Evolutionary conservation across 1,139 yeast genomes (phyloP).

Genomic region (Candida sp.): DNA sequence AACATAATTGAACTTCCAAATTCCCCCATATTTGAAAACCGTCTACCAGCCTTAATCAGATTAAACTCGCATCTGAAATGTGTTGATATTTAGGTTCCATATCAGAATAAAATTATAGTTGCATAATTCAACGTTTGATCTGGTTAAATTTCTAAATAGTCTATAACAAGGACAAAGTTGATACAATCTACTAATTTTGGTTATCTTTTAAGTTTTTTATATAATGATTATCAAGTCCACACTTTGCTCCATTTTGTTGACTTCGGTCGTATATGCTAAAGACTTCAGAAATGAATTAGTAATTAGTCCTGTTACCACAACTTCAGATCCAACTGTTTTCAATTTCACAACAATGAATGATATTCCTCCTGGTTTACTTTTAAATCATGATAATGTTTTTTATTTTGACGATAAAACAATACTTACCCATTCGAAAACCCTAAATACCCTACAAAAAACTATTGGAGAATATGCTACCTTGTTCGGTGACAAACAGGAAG

Average conservation of each 20-base stretch:
- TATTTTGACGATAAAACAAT: not conserved
- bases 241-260: no score
- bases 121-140: not conserved
- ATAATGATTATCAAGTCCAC: not conserved
- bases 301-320: not conserved
- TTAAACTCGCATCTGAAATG: not conserved
- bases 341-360: not conserved
- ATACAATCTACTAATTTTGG: not conserved
- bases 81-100: not conserved
- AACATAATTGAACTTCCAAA: no score
- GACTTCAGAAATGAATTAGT: not conserved
- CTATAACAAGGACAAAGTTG: not conserved
- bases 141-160: not conserved
- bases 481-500: not conserved
- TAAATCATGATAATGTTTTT: conserved; percentile 1
- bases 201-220: no score
- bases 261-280: not conserved
- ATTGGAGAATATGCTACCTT: not conserved
- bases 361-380: not conserved
- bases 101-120: not conserved
- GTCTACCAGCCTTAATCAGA: no score
- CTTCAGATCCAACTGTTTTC: not conserved
- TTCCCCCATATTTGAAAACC: no score
- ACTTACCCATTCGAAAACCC: not conserved
- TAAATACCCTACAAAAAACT: conserved; percentile 1